These are phyloP conservation scores for Chytridium lagenaria DNA, from an alignment of 371 early-diverging fungal genomes.

Conservation along the genomic window DNA sequence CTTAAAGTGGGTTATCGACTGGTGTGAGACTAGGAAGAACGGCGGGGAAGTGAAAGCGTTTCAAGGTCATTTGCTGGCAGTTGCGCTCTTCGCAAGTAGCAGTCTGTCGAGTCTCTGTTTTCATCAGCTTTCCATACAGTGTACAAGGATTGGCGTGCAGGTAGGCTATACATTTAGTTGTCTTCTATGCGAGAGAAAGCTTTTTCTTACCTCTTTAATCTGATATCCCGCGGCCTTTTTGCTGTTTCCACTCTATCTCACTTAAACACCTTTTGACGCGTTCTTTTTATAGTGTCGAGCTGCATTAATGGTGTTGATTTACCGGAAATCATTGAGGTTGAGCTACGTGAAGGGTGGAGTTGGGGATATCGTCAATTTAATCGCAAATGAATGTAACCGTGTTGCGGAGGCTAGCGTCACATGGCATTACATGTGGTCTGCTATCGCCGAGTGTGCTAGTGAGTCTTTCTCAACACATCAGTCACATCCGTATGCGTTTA, in stretches of 20 bases:
- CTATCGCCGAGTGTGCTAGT: constrained; percentile 65
- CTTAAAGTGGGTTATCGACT: constrained; percentile 51
- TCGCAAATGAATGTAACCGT: constrained; percentile 67
- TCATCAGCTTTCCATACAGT: constrained; percentile 64
- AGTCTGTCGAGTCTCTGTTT: constrained; percentile 59
- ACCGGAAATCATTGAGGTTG: constrained; percentile 68
- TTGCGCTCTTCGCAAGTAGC: constrained; percentile 56
- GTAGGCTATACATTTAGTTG: too few relatives aligned
- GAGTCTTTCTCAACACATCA: neutral
- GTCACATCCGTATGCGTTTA: neutral
- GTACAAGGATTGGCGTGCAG: constrained; percentile 64
- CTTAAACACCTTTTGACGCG: too few relatives aligned
- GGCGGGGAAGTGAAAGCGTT: constrained; percentile 21
- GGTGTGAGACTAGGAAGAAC: constrained; percentile 37
- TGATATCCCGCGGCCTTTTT: too few relatives aligned
- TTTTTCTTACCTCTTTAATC: too few relatives aligned
- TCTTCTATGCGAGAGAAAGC: too few relatives aligned
- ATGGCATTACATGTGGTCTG: constrained; percentile 75
- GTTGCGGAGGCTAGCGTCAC: constrained; percentile 70
- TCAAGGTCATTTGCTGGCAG: constrained; percentile 55
- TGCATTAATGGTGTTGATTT: constrained; percentile 71
- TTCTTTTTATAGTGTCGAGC: constrained; percentile 54
- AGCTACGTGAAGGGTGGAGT: constrained; percentile 67
- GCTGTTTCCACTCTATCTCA: too few relatives aligned
- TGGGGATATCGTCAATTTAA: constrained; percentile 63